A percentile compares a stretch with the other conserved stretches of the same genome.
These are phyloP conservation scores for Trypethelium eluteriae DNA, from an alignment of 495 filamentous ascomycete species.

Conservation along the genomic window DNA sequence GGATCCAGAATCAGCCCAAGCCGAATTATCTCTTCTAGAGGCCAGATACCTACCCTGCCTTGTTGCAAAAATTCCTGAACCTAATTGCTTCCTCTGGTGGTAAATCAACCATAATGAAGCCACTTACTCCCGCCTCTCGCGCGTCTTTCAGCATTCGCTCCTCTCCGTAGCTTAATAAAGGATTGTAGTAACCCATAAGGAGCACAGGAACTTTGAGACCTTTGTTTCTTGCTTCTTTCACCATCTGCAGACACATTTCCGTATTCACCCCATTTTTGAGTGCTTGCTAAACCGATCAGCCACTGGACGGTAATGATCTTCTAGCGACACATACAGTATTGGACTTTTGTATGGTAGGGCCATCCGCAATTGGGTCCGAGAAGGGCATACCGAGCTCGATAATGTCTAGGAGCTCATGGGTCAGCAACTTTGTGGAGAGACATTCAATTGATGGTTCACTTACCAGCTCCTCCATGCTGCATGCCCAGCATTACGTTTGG, in stretches of 20 bases:
- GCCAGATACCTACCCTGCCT: constrained; percentile 51
- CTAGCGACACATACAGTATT: constrained; percentile 49
- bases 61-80: constrained; percentile 78
- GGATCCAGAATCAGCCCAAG: not conserved
- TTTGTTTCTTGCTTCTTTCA: constrained; percentile 62
- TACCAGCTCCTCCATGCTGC: constrained; percentile 90
- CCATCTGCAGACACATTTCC: constrained; percentile 64
- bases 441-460: constrained; percentile 22
- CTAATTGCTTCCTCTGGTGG: constrained; percentile 93
- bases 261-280: constrained; percentile 84
- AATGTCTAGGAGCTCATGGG: constrained; percentile 46
- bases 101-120: constrained; percentile 95
- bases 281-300: constrained; percentile 42
- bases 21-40: not conserved
- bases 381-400: constrained; percentile 89
- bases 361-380: constrained; percentile 68
- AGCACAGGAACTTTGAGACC: constrained; percentile 77
- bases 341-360: constrained; percentile 37
- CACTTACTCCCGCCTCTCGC: constrained; percentile 79
- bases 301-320: not conserved
- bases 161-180: constrained; percentile 85
- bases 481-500: constrained; percentile 77
- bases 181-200: constrained; percentile 99
- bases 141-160: constrained; percentile 79
- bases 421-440: constrained; percentile 13